Base-by-base conservation (phyloP, 1,284 basidiomycete species). In the Laetiporus sulphureus region DNA sequence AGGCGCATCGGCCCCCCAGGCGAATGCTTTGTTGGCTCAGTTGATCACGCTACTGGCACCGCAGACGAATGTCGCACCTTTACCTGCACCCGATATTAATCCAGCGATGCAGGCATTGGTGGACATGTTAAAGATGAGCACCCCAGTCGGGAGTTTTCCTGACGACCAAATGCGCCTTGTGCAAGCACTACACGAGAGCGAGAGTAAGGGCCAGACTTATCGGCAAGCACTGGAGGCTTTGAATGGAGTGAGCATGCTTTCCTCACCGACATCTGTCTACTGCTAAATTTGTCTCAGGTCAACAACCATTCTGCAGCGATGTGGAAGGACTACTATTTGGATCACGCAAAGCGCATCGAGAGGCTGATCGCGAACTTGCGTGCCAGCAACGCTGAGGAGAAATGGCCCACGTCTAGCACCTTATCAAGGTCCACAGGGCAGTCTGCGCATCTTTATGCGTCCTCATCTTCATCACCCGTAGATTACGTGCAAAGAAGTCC, bases 271-370 rank as follows among this genome's bases (percentile, higher is more conserved):
- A 39, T 16, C 15, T 25, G 10, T 8, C 25, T 35, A 11, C 50
- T 13, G 5, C 36, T 19, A 5, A 24, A 73, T 42, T 71, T 71
- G 43, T 58, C 59, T 35, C 50, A 71, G 69, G 59, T 68, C 32
- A 69, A 72, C 34, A 66, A 67, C n/a, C 68, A 73, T 35, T 56
- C 64, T 13, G 61, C 67, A 15, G 63, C 61, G 45, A 48, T 79
- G 19, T 84, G 81, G 81, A 84, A 82, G 52, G 82, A 84, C 51
- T 82, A 83, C 52, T 84, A 79, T 49, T 67, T 85, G 13, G 82
- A 84, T 43, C 68, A 85, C 52, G 75, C 73, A 40, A 64, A 69
- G 43, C 71, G 73, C 22, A 63, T 84, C 25, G 74, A 81, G 49
- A 57, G 65, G 22, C 66, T 72, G 42, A 69, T 83, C 36, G 58